Conservation (phyloP, 2,329 filamentous ascomycete genomes). For the Diaporthe sp. region DNA sequence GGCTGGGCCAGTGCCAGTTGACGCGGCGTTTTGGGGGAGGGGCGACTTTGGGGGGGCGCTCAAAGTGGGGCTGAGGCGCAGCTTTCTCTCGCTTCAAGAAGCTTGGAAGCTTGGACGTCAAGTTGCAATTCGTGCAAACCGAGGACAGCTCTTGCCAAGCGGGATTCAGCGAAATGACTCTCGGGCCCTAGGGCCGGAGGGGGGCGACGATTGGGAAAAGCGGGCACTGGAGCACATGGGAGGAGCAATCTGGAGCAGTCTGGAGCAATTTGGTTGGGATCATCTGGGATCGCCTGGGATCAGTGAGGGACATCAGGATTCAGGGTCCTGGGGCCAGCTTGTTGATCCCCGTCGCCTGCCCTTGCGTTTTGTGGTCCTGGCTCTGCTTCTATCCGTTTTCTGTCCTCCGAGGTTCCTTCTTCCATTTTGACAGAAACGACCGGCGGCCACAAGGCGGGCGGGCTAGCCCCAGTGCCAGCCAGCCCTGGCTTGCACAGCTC, state of each 20-base stretch:
- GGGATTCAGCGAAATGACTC: conserved; percentile 18
- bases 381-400: neutral
- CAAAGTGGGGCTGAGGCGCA: conserved; percentile 29
- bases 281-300: conserved; percentile 22
- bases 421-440: neutral
- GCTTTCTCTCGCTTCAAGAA: conserved; percentile 21
- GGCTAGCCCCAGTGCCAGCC: neutral
- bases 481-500: neutral
- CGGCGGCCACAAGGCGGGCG: neutral
- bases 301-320: conserved; percentile 13
- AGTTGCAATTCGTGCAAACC: conserved; percentile 18
- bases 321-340: conserved; percentile 29
- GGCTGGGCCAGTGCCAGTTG: conserved; percentile 11
- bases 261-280: conserved; percentile 32
- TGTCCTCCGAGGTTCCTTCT: neutral
- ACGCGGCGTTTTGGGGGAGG: conserved; percentile 22
- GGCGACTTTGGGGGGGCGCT: neutral
- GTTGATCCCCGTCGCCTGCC: conserved; percentile 1
- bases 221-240: conserved; percentile 29
- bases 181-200: conserved; percentile 30
- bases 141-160: conserved; percentile 14
- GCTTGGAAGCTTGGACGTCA: conserved; percentile 30
- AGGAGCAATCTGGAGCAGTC: conserved; percentile 17
- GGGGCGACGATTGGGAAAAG: conserved; percentile 28
- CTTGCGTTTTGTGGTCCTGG: conserved; percentile 8